A percentile compares a stretch with the other conserved stretches of the same genome.
These are phyloP conservation scores for Trichaptum fuscoviolaceum DNA, from an alignment of 768 basidiomycete genomes.

Conservation along the genomic window DNA sequence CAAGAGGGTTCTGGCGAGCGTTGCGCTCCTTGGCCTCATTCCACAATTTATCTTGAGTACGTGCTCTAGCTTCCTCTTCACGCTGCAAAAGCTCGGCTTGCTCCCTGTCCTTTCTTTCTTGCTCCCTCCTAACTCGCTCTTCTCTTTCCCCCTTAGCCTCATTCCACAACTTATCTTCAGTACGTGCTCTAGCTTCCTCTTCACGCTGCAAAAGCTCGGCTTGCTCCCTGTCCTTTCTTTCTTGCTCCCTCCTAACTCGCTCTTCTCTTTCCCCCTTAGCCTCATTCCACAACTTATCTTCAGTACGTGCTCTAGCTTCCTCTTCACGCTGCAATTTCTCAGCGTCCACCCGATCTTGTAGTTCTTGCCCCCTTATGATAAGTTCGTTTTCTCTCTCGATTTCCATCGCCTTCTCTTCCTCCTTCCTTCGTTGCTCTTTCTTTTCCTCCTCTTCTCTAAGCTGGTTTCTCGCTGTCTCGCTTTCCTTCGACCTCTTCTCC, in stretches of 20 bases:
- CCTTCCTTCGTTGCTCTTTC: too few species aligned
- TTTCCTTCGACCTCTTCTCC: conserved; percentile 18
- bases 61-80: conserved; percentile 17
- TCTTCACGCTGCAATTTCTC: conserved; percentile 20
- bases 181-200: conserved; percentile 17
- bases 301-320: conserved; percentile 16
- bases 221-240: conserved; percentile 20
- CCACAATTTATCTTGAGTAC: conserved; percentile 10
- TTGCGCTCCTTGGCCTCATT: conserved; percentile 21
- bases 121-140: conserved; percentile 10
- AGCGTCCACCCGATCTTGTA: conserved; percentile 20
- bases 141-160: conserved; percentile 18
- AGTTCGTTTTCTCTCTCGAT: conserved; percentile 8
- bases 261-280: conserved; percentile 18
- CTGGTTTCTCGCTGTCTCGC: too few species aligned
- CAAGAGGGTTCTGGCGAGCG: conserved; percentile 18
- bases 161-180: conserved; percentile 6
- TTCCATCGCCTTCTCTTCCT: conserved; percentile 13
- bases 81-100: conserved; percentile 20
- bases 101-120: conserved; percentile 20
- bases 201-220: conserved; percentile 20
- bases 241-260: conserved; percentile 12
- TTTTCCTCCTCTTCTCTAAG: too few species aligned
- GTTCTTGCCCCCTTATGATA: conserved; percentile 14
- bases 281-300: conserved; percentile 1